These are phyloP conservation scores for Parastagonospora avenae DNA, from an alignment of 2,329 filamentous ascomycete species.

Conservation along the genomic window DNA sequence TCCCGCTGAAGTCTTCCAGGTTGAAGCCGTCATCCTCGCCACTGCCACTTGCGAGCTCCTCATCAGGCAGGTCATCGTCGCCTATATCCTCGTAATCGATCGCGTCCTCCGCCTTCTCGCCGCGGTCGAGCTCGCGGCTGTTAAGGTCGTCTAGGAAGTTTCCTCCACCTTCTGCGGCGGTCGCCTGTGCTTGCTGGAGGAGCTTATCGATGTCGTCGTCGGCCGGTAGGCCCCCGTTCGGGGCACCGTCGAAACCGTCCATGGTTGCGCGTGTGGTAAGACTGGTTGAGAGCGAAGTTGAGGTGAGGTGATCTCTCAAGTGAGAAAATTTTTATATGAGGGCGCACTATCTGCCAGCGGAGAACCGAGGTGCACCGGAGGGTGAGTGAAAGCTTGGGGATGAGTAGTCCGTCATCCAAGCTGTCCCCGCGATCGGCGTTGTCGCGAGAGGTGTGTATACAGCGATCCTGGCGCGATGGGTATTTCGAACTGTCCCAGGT, in stretches of 20 bases:
- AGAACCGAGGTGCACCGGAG: conserved; percentile 16
- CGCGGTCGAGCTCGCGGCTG: conserved; percentile 50
- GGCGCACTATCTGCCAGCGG: conserved; percentile 1
- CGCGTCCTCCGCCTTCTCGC: conserved; percentile 89
- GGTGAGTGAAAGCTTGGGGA: conserved; percentile 17
- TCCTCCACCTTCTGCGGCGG: conserved; percentile 22
- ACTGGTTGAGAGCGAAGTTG: background rate
- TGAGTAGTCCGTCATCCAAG: conserved; percentile 29
- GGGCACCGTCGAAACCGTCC: conserved; percentile 22
- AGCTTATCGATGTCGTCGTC: conserved; percentile 29
- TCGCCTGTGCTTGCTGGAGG: conserved; percentile 25
- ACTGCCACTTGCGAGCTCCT: conserved; percentile 51
- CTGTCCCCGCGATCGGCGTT: conserved; percentile 9
- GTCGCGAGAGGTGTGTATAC: background rate
- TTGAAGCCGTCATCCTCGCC: conserved; percentile 24
- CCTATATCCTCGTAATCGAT: conserved; percentile 89
- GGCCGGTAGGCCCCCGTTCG: conserved; percentile 11
- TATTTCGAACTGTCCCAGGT: background rate
- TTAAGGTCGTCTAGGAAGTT: conserved; percentile 35
- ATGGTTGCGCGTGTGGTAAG: conserved; percentile 29
- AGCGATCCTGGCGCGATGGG: background rate
- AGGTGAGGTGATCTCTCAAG: background rate
- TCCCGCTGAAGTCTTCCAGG: conserved; percentile 36
- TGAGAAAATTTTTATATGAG: conserved; percentile 2
- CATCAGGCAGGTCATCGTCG: conserved; percentile 87